Conservation (phyloP, 2,329 filamentous ascomycete genomes). For the Thermothelomyces thermophilus region DNA sequence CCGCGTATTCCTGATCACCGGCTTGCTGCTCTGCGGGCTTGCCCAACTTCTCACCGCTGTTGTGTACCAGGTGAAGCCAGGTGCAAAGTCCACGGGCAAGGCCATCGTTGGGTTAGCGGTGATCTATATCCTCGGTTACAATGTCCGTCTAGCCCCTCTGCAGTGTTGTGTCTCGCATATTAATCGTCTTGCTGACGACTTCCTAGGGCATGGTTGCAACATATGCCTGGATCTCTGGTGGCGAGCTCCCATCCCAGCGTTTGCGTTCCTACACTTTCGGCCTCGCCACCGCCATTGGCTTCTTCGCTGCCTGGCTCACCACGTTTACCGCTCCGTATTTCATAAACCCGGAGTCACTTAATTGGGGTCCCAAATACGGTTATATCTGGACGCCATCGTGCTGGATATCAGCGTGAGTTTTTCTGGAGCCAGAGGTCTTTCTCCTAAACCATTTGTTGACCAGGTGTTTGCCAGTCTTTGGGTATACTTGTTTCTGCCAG, state of each 20-base stretch:
- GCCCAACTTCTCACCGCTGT: conserved; percentile 47
- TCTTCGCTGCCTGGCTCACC: conserved; percentile 50
- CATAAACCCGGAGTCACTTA: conserved; percentile 47
- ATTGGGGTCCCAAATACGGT: conserved; percentile 53
- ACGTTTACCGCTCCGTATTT: conserved; percentile 55
- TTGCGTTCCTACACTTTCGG: conserved; percentile 52
- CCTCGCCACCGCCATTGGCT: conserved; percentile 46
- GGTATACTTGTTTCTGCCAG: conserved; percentile 46
- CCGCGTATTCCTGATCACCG: conserved; percentile 44
- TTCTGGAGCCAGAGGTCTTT: not conserved
- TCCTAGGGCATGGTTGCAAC: conserved; percentile 41
- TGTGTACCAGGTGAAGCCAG: conserved; percentile 41
- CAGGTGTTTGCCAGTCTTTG: too few relatives aligned
- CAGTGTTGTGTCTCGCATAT: not conserved
- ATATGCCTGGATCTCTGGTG: conserved; percentile 51
- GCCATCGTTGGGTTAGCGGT: conserved; percentile 46
- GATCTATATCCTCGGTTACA: conserved; percentile 47
- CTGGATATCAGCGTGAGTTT: conserved; percentile 28
- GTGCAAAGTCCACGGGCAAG: conserved; percentile 34
- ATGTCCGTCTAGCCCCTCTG: conserved; percentile 28
- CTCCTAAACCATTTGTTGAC: too few relatives aligned
- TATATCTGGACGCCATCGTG: conserved; percentile 53
- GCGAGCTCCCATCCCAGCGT: conserved; percentile 51
- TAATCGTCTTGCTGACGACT: not conserved
- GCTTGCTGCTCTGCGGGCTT: conserved; percentile 44